Percentiles rank a stretch among this genome's conserved stretches.
These are phyloP conservation scores for Globisporangium sylvaticum DNA, from an alignment of 352 stramenopile genomes.

Conservation along the genomic window DNA sequence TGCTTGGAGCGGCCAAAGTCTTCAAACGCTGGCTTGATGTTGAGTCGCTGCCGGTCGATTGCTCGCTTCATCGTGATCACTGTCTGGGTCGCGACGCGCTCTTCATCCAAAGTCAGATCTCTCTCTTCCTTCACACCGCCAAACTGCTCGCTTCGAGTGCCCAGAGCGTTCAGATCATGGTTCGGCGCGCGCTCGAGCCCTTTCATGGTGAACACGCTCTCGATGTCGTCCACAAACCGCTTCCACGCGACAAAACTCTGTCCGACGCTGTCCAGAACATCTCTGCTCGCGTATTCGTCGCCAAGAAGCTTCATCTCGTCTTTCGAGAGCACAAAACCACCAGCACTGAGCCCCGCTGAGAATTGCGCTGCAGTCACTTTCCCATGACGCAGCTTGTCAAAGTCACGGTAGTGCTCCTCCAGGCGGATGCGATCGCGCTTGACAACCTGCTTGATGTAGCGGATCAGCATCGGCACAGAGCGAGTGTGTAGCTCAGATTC, in stretches of 20 bases:
- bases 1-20: constrained; percentile 81
- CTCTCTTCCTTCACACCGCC: constrained; percentile 47
- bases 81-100: constrained; percentile 42
- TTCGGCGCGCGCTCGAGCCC: constrained; percentile 60
- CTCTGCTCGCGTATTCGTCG: constrained; percentile 50
- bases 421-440: constrained; percentile 80
- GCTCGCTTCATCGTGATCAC: constrained; percentile 47
- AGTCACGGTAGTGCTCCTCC: constrained; percentile 83
- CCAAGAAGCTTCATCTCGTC: constrained; percentile 55
- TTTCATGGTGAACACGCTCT: constrained; percentile 79
- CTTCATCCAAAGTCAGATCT: constrained; percentile 43
- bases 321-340: constrained; percentile 46
- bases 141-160: constrained; percentile 55
- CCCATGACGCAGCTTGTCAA: constrained; percentile 75
- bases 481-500: constrained; percentile 31
- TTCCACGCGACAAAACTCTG: constrained; percentile 69
- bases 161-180: constrained; percentile 43
- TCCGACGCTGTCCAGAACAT: constrained; percentile 53
- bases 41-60: constrained; percentile 65
- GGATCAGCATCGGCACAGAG: constrained; percentile 62
- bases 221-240: constrained; percentile 74
- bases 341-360: constrained; percentile 49
- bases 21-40: constrained; percentile 79
- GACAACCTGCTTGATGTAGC: constrained; percentile 76
- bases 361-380: constrained; percentile 75